Conservation (phyloP, 257 asterid species). For the Solanum rostratum region DNA sequence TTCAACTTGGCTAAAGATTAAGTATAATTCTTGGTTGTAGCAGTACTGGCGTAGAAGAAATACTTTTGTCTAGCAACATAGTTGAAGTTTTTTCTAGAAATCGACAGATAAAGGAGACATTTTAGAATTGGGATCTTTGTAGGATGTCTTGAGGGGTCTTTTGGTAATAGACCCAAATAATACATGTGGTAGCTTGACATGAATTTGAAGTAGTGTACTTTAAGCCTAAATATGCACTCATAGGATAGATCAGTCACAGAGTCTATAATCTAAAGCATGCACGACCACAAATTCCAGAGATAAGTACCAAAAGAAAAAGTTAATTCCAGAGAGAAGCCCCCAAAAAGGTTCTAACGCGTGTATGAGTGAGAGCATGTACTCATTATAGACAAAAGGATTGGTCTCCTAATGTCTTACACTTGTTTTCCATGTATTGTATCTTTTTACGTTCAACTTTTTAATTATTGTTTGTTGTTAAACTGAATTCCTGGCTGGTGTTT, state of each 20-base stretch:
- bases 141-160: background rate
- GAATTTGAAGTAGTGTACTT: background rate
- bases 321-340: too few relatives aligned
- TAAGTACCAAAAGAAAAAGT: too few relatives aligned
- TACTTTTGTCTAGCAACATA: background rate
- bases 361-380: too few relatives aligned
- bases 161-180: background rate
- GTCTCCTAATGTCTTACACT: background rate
- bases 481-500: too few relatives aligned
- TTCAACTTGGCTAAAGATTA: background rate
- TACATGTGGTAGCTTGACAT: background rate
- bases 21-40: background rate
- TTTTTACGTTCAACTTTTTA: background rate
- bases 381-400: too few relatives aligned
- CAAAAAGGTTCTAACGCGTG: too few relatives aligned
- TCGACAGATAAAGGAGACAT: background rate
- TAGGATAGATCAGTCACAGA: background rate
- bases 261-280: background rate
- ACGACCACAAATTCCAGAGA: too few relatives aligned
- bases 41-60: background rate
- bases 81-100: background rate
- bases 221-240: background rate
- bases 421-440: background rate
- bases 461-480: too few relatives aligned
- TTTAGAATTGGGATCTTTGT: background rate